Percentiles rank a stretch among this genome's conserved stretches.
phyloP scores from a whole-genome alignment of 2,329 filamentous ascomycete genomes.

The Paraphaeosphaeria sporulosa region DNA sequence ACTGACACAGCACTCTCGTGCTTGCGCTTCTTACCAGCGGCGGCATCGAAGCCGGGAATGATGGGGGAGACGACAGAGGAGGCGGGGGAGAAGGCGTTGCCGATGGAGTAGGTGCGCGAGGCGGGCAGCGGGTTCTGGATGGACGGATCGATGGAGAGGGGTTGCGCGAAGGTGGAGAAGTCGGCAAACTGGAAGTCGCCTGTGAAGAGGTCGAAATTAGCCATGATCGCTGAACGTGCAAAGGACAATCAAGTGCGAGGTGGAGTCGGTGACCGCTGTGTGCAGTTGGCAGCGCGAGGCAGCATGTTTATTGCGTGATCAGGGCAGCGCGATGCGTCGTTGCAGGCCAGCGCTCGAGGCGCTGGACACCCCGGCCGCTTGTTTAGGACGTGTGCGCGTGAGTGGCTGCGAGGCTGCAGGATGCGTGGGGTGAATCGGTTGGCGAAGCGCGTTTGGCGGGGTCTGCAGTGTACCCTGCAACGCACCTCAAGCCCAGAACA shows the following conservation, averaged over 20 bases:
- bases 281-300: constrained; percentile 27
- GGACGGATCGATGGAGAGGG: constrained; percentile 39
- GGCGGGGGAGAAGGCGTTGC: constrained; percentile 37
- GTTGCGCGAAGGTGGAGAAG: constrained; percentile 51
- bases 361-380: constrained; percentile 19
- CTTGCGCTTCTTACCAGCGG: constrained; percentile 56
- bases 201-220: constrained; percentile 48
- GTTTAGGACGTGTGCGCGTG: constrained; percentile 20
- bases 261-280: constrained; percentile 20
- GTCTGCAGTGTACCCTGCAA: constrained; percentile 29
- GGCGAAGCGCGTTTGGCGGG: constrained; percentile 36
- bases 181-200: constrained; percentile 57
- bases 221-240: constrained; percentile 29
- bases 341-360: constrained; percentile 18
- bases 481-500: constrained; percentile 20
- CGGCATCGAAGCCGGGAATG: constrained; percentile 35
- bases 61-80: constrained; percentile 40
- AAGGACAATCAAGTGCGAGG: constrained; percentile 17
- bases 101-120: constrained; percentile 19
- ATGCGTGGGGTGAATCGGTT: constrained; percentile 40
- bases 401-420: constrained; percentile 31
- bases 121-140: constrained; percentile 39
- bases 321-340: constrained; percentile 25
- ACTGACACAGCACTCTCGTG: constrained; percentile 39
- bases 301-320: constrained; percentile 47